These are phyloP conservation scores for Xylaria sp. DNA, from an alignment of 2,329 filamentous ascomycete genomes.

Conservation along the genomic window DNA sequence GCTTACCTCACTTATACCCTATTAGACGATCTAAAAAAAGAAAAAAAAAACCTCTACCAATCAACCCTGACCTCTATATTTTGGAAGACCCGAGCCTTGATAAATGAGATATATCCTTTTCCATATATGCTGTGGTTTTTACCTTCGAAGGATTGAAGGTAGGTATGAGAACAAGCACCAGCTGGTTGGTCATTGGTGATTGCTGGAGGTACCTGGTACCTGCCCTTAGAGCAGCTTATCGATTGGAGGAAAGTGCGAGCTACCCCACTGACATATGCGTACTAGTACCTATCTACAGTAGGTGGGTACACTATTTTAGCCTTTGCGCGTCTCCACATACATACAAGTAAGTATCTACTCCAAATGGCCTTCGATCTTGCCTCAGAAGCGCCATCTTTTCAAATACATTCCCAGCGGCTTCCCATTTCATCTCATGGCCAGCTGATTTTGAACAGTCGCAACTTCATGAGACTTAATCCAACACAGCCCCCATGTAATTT, in stretches of 20 bases:
- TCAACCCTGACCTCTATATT: constrained; percentile 1
- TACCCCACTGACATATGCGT: not conserved
- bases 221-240: constrained; percentile 1
- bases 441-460: not conserved
- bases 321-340: no score
- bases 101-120: not conserved
- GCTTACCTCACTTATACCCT: constrained; percentile 27
- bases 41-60: not conserved
- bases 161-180: not conserved
- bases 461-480: not conserved
- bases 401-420: not conserved
- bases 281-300: not conserved
- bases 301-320: no score
- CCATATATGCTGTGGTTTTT: not conserved
- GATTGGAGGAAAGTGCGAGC: not conserved
- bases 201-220: no score
- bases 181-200: not conserved
- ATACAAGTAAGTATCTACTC: not conserved
- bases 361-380: not conserved
- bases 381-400: not conserved
- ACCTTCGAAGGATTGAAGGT: not conserved
- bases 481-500: no score
- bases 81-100: not conserved
- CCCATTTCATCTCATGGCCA: no score
- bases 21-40: not conserved